Evolutionary conservation across 345 rosid species (phyloP).

Genomic region (Boechera stricta): DNA sequence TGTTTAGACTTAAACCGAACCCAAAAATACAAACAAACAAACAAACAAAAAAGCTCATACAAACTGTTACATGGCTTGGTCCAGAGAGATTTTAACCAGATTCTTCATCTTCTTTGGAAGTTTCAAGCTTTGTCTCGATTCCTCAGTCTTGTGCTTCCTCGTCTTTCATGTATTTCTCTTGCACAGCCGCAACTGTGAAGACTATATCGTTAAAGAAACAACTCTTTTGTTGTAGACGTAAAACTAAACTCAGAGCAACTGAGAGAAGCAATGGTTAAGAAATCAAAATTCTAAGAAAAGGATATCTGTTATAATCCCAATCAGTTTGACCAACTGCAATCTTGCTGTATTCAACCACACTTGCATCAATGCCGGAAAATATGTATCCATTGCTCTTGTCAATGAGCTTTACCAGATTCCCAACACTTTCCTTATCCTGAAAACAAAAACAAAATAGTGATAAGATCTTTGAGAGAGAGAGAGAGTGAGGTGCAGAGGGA

Average conservation of each 20-base stretch:
- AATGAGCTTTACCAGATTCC: slow-evolving; percentile 75
- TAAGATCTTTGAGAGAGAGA: not conserved
- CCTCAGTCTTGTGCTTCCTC: slow-evolving; percentile 43
- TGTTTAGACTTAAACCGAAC: slow-evolving; percentile 8
- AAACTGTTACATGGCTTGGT: slow-evolving; percentile 20
- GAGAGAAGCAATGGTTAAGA: slow-evolving; percentile 16
- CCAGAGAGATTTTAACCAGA: not conserved
- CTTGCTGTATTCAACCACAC: slow-evolving; percentile 95
- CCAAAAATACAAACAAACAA: not conserved
- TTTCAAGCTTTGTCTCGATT: slow-evolving; percentile 4
- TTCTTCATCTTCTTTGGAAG: slow-evolving; percentile 1
- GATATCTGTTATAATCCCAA: slow-evolving; percentile 97
- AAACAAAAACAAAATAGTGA: slow-evolving; percentile 8
- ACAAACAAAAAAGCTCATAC: not conserved
- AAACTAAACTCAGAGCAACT: slow-evolving; percentile 4
- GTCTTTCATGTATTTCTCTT: slow-evolving; percentile 75
- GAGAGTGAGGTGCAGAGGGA: not conserved
- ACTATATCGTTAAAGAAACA: slow-evolving; percentile 41
- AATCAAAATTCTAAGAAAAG: slow-evolving; percentile 38
- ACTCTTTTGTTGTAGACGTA: slow-evolving; percentile 4
- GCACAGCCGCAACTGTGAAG: slow-evolving; percentile 55
- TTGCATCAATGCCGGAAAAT: slow-evolving; percentile 75
- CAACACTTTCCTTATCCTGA: slow-evolving; percentile 93
- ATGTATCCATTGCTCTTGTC: slow-evolving; percentile 90
- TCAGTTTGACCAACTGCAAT: slow-evolving; percentile 71